These are phyloP conservation scores for Tricholoma matsutake DNA, from an alignment of 768 basidiomycete genomes.

Conservation along the genomic window DNA sequence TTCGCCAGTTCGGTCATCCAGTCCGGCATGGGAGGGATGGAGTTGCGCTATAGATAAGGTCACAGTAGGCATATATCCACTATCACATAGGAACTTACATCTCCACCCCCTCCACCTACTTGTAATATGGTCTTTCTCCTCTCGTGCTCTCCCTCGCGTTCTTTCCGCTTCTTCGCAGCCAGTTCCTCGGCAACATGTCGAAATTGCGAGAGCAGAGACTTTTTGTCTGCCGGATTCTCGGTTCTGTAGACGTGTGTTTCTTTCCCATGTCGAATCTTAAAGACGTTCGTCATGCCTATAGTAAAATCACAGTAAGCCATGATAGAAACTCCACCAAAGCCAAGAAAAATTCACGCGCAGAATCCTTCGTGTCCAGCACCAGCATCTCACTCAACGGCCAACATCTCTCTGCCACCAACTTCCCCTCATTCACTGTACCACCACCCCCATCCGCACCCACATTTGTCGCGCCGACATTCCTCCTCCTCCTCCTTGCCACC, in stretches of 20 bases:
- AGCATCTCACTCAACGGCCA: conserved; percentile 94
- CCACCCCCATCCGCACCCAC: conserved; percentile 32
- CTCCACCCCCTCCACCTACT: conserved; percentile 41
- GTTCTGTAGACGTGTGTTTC: conserved; percentile 94
- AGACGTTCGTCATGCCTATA: conserved; percentile 86
- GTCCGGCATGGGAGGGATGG: conserved; percentile 62
- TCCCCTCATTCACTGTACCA: conserved; percentile 56
- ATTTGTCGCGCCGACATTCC: conserved; percentile 44
- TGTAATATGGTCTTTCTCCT: conserved; percentile 76
- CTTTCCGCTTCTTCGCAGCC: conserved; percentile 82
- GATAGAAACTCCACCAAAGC: neutral
- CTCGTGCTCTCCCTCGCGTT: conserved; percentile 92
- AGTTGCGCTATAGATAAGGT: conserved; percentile 12
- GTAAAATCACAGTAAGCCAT: neutral
- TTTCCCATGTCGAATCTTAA: conserved; percentile 91
- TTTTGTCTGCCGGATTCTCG: conserved; percentile 81
- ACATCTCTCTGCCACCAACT: conserved; percentile 89
- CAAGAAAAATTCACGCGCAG: conserved; percentile 58
- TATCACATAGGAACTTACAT: conserved; percentile 22
- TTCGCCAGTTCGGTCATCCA: conserved; percentile 72
- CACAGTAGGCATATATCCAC: conserved; percentile 37
- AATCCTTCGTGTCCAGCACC: conserved; percentile 95
- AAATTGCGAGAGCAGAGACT: conserved; percentile 77
- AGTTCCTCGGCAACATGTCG: conserved; percentile 92
- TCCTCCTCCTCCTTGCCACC: conserved; percentile 74